Evolutionary conservation across 306 rosid species (phyloP).

Genomic region (Sophora flavescens): DNA sequence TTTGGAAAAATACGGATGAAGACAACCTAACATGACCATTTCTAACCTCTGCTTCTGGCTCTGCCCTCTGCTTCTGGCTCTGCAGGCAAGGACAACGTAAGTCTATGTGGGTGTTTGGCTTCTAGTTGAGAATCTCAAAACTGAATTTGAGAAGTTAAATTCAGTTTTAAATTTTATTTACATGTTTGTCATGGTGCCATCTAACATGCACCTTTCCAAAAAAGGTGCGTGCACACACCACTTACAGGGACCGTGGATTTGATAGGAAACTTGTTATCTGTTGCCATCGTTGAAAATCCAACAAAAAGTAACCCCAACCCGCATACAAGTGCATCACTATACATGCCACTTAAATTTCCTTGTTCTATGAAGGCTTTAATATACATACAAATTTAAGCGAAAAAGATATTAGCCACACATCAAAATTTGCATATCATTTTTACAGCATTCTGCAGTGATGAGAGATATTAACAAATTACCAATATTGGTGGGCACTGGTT

Average conservation of each 20-base stretch:
- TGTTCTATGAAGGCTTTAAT: neutral
- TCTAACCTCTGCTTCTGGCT: neutral
- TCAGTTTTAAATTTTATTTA: too few species aligned
- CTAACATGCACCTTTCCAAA: too few species aligned
- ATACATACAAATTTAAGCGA: neutral
- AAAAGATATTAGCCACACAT: neutral
- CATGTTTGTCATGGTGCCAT: too few species aligned
- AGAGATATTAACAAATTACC: neutral
- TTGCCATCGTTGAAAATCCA: constrained; percentile 3
- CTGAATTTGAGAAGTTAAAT: too few species aligned
- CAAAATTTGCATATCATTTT: neutral
- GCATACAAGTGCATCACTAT: neutral
- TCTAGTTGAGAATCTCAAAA: too few species aligned
- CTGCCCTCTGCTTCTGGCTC: neutral
- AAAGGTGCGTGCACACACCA: too few species aligned
- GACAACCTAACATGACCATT: neutral
- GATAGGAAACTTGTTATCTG: too few species aligned
- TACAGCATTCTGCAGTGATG: neutral
- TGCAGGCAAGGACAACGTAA: constrained; percentile 3
- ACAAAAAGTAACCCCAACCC: constrained; percentile 16
- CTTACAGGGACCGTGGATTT: too few species aligned
- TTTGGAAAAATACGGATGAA: neutral
- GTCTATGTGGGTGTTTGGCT: too few species aligned
- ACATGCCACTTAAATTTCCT: neutral
- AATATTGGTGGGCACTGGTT: neutral